A percentile compares a stretch with the other conserved stretches of the same genome.
Evolutionary conservation across 176 grass and related monocot species (phyloP).

Genomic region (Phoenix dactylifera): DNA sequence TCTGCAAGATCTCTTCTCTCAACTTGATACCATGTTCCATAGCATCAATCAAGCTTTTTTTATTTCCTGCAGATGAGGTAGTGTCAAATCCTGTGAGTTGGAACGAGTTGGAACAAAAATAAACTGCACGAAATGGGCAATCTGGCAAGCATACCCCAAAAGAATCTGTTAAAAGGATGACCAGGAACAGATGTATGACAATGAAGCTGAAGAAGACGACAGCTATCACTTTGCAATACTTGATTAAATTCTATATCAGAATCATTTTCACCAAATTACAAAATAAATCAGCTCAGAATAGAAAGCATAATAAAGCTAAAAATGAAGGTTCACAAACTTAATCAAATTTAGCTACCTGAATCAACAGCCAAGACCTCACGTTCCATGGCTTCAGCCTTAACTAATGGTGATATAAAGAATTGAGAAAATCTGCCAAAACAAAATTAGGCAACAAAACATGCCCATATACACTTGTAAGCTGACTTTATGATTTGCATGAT

Average conservation of each 20-base stretch:
- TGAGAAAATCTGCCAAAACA: slow-evolving; percentile 63
- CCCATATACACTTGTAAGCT: slow-evolving; percentile 15
- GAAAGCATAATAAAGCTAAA: not conserved
- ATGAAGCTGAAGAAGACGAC: slow-evolving; percentile 75
- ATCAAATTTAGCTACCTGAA: slow-evolving; percentile 53
- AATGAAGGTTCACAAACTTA: slow-evolving; percentile 8
- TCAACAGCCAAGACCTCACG: slow-evolving; percentile 90
- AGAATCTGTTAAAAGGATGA: slow-evolving; percentile 91
- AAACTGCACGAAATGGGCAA: not conserved
- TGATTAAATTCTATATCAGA: slow-evolving; percentile 73
- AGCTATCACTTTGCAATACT: slow-evolving; percentile 79
- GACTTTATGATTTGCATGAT: not conserved
- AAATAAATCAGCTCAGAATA: not conserved
- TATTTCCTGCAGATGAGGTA: slow-evolving; percentile 53
- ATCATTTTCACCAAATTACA: not conserved
- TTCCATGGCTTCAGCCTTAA: slow-evolving; percentile 94
- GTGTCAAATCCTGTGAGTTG: not conserved
- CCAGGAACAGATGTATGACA: slow-evolving; percentile 66
- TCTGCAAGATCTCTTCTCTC: slow-evolving; percentile 75
- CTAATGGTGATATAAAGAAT: slow-evolving; percentile 93
- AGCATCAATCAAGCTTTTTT: slow-evolving; percentile 88
- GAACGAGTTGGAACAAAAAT: not conserved
- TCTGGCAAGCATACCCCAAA: slow-evolving; percentile 65
- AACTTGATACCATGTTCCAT: slow-evolving; percentile 81
- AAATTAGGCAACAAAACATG: slow-evolving; percentile 25